Evolutionary conservation across 2,329 filamentous ascomycete species (phyloP), one percentile per base, ranked within the genome.

Genomic region (Hymenoscyphus albidus): DNA sequence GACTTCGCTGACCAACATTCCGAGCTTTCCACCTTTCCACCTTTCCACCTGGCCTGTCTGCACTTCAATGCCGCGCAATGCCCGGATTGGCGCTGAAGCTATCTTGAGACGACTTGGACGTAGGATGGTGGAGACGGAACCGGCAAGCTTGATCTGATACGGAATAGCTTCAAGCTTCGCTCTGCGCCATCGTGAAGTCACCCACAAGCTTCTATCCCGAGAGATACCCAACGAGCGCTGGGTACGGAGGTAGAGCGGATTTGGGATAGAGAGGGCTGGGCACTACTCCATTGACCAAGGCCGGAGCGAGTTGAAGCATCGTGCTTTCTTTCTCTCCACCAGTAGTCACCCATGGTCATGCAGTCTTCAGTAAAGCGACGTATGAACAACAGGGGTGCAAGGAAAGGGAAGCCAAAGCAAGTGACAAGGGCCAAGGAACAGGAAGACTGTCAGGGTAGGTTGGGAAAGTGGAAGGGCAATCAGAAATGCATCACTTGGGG

Each of bases 1-100:
- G 62, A 61, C 62, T 62, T 67, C 62, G 64, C 65, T 68, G 67
- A 70, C 68, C 68, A 68, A 67, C 64, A 65, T 58, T 62, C 62
- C 44, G 44, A 62, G 62, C 64, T 65, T 58, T 62, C 62, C 61
- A 62, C 64, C 59, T 31, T 27, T 27, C 27, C 27, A 27, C 27
- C 64, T 65, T 58, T 62, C 62, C 61, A 62, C 64, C 61, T 31
- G 65, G 58, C 64, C 51, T 57, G 58, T 60, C 65, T 65, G 63
- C 62, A 62, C 63, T 55, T 63, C 57, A 42, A 42, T 32, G 56
- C 39, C 39, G 57, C 40, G 51, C 62, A 59, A 58, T 62, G 27
- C 48, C 14, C 18, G 62, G 14, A 70, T 69, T 69, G 69, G 67
- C 27, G 39, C 48, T 63, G 56, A 58, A 63, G 62, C 60, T 56